Conservation (phyloP, 352 stramenopile genomes). For the Globisporangium abappressorium region DNA sequence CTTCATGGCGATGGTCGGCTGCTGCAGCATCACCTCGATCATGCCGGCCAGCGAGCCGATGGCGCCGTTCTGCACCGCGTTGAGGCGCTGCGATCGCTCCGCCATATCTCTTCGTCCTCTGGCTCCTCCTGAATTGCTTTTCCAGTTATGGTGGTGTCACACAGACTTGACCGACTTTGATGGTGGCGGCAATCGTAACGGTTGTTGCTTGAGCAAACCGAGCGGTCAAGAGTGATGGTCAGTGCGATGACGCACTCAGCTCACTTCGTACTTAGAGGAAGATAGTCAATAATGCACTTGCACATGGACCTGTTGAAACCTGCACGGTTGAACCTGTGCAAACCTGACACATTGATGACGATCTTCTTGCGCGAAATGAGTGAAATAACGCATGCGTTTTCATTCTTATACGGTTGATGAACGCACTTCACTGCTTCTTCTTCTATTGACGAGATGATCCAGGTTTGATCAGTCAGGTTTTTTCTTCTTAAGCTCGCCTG, state of each 20-base stretch:
- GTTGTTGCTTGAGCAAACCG: background rate
- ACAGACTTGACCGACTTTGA: background rate
- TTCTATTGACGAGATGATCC: background rate
- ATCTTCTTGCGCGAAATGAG: too few relatives aligned
- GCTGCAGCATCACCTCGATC: conserved; percentile 81
- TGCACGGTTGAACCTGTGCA: too few relatives aligned
- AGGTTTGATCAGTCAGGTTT: background rate
- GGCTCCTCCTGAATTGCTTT: background rate
- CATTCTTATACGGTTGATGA: background rate
- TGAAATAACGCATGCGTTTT: background rate
- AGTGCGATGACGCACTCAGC: background rate
- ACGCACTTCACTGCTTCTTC: background rate
- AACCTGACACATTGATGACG: too few relatives aligned
- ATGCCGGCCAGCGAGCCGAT: conserved; percentile 81
- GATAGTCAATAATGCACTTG: background rate
- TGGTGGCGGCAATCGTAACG: background rate
- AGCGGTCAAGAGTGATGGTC: background rate
- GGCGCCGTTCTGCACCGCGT: conserved; percentile 64
- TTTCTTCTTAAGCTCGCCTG: conserved; percentile 9
- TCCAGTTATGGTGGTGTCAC: background rate
- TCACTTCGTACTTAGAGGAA: background rate
- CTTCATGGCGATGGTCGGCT: conserved; percentile 83
- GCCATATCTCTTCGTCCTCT: background rate
- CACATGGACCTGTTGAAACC: too few relatives aligned
- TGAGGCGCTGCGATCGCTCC: conserved; percentile 62